Percentiles rank a stretch among this genome's conserved stretches.
These are phyloP conservation scores for Pseudopyricularia javanii DNA, from an alignment of 2,329 filamentous ascomycete species.

Conservation along the genomic window DNA sequence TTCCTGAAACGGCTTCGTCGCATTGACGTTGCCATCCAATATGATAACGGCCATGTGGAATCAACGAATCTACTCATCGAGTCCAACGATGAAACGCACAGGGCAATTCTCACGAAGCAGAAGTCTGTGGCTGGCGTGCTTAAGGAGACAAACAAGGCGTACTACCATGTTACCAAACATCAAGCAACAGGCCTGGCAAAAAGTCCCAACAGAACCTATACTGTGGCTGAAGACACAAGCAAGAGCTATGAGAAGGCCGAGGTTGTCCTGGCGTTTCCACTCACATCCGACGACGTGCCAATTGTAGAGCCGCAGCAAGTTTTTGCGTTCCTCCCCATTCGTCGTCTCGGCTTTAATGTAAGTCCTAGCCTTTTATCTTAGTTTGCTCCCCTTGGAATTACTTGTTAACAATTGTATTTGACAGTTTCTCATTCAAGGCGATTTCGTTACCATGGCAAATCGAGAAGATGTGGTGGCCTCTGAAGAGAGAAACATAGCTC, in stretches of 20 bases:
- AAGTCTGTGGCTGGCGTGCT: background rate
- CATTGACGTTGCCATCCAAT: slow-evolving; percentile 15
- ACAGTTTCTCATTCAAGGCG: slow-evolving; percentile 34
- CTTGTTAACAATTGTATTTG: too few relatives aligned
- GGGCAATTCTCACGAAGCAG: slow-evolving; percentile 5
- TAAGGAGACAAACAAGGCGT: slow-evolving; percentile 3
- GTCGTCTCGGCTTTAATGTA: slow-evolving; percentile 23
- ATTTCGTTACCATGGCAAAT: slow-evolving; percentile 33
- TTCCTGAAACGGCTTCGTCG: slow-evolving; percentile 25
- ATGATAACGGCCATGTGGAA: too few relatives aligned
- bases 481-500: slow-evolving; percentile 23
- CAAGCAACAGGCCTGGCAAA: slow-evolving; percentile 13
- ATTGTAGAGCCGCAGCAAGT: slow-evolving; percentile 24
- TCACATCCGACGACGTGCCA: slow-evolving; percentile 17
- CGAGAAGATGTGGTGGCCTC: slow-evolving; percentile 25
- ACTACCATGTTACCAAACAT: slow-evolving; percentile 17
- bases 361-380: too few relatives aligned
- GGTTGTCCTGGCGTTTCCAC: slow-evolving; percentile 31
- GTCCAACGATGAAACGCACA: slow-evolving; percentile 8
- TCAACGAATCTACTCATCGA: too few relatives aligned
- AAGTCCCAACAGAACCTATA: slow-evolving; percentile 20
- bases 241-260: slow-evolving; percentile 15
- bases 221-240: slow-evolving; percentile 11
- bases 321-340: slow-evolving; percentile 31
- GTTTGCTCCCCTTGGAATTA: too few relatives aligned